Evolutionary conservation across 23 red algal genomes (phyloP).

Genomic region (Agarophyton chilense): DNA sequence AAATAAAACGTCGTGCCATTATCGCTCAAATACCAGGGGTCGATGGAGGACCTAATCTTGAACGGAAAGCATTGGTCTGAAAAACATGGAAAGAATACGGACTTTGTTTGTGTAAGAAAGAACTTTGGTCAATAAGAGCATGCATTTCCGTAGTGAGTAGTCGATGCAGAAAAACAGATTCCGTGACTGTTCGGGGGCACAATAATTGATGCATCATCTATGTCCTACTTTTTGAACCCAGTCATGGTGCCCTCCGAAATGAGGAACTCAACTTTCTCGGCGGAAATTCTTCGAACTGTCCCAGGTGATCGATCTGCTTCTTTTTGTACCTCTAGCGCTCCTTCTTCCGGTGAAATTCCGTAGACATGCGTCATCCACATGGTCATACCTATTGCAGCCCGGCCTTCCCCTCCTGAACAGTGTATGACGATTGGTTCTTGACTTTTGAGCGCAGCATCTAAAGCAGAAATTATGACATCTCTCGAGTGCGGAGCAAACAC

Average conservation of each 20-base stretch:
- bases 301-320: background rate
- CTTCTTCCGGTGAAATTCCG: constrained; percentile 36
- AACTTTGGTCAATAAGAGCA: no score
- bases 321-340: constrained; percentile 14
- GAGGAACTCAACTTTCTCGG: constrained; percentile 26
- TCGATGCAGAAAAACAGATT: no score
- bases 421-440: constrained; percentile 51
- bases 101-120: no score
- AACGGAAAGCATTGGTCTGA: no score
- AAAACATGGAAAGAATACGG: no score
- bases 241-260: constrained; percentile 33
- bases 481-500: constrained; percentile 37
- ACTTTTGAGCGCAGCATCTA: constrained; percentile 1
- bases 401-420: constrained; percentile 55
- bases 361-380: constrained; percentile 43
- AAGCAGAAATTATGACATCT: constrained; percentile 7
- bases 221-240: constrained; percentile 23
- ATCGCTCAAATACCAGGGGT: no score
- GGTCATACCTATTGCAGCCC: constrained; percentile 38
- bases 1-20: no score
- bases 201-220: no score
- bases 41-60: no score
- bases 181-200: no score
- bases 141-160: no score
- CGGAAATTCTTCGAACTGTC: constrained; percentile 11